phyloP scores from a whole-genome alignment of 768 basidiomycete genomes.

The Suillus decipiens region DNA sequence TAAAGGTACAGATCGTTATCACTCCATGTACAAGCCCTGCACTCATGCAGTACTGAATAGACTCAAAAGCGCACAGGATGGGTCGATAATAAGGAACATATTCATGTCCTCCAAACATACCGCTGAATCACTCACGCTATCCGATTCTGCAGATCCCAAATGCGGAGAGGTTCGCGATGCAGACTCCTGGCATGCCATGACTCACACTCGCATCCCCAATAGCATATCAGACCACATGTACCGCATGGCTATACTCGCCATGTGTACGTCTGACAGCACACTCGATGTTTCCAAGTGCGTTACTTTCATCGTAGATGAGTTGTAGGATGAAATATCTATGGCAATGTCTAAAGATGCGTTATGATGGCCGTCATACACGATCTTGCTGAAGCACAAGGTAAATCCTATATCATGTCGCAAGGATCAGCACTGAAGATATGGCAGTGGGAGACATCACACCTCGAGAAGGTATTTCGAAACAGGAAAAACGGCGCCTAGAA shows the following conservation, averaged over 20 bases:
- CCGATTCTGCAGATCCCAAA: constrained; percentile 59
- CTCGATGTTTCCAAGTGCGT: constrained; percentile 75
- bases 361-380: constrained; percentile 95
- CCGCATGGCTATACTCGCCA: constrained; percentile 91
- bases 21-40: neutral
- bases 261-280: constrained; percentile 76
- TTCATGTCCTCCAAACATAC: neutral
- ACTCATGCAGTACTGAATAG: constrained; percentile 40
- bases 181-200: neutral
- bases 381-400: constrained; percentile 94
- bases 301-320: neutral
- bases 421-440: neutral
- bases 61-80: constrained; percentile 96
- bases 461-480: constrained; percentile 79
- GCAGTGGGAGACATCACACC: constrained; percentile 94
- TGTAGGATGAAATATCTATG: neutral
- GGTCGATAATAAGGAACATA: constrained; percentile 67
- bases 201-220: constrained; percentile 8
- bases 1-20: constrained; percentile 63
- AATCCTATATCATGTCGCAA: too few relatives aligned
- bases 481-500: constrained; percentile 79
- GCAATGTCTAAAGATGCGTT: constrained; percentile 56
- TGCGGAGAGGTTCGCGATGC: constrained; percentile 67
- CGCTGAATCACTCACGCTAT: constrained; percentile 8
- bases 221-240: constrained; percentile 98